Percentiles rank a stretch among this genome's conserved stretches.
These are phyloP conservation scores for Geotrichum restrictum DNA, from an alignment of 1,139 yeast species.

Conservation along the genomic window DNA sequence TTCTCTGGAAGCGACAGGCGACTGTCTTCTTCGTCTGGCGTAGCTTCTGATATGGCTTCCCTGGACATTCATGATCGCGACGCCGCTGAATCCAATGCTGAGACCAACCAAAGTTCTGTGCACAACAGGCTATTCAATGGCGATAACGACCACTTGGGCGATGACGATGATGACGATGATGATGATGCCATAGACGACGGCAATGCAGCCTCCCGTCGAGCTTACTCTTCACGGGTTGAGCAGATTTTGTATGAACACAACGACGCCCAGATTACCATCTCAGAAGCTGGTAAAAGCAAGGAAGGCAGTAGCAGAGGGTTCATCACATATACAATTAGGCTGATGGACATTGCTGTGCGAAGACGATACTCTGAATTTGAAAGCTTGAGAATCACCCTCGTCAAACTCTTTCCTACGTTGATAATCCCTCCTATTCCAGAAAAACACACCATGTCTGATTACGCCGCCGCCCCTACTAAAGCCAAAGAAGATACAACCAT, in stretches of 20 bases:
- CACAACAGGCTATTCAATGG: not conserved
- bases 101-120: not conserved
- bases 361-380: conserved; percentile 92
- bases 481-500: conserved; percentile 52
- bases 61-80: conserved; percentile 8
- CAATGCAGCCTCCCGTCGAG: conserved; percentile 8
- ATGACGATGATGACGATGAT: not conserved
- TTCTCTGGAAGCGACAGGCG: conserved; percentile 40
- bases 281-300: conserved; percentile 72
- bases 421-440: conserved; percentile 94
- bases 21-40: conserved; percentile 18
- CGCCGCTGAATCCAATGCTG: not conserved
- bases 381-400: conserved; percentile 63
- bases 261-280: conserved; percentile 50
- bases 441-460: conserved; percentile 61
- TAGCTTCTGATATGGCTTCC: conserved; percentile 20
- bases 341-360: conserved; percentile 58
- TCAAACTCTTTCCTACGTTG: conserved; percentile 72
- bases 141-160: not conserved
- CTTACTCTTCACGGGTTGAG: conserved; percentile 39
- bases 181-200: conserved; percentile 13
- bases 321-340: conserved; percentile 73
- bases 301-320: conserved; percentile 72
- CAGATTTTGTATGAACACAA: conserved; percentile 38
- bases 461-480: conserved; percentile 52